These are phyloP conservation scores for Krasilnikovozyma curviuscula DNA, from an alignment of 768 basidiomycete species.

Conservation along the genomic window DNA sequence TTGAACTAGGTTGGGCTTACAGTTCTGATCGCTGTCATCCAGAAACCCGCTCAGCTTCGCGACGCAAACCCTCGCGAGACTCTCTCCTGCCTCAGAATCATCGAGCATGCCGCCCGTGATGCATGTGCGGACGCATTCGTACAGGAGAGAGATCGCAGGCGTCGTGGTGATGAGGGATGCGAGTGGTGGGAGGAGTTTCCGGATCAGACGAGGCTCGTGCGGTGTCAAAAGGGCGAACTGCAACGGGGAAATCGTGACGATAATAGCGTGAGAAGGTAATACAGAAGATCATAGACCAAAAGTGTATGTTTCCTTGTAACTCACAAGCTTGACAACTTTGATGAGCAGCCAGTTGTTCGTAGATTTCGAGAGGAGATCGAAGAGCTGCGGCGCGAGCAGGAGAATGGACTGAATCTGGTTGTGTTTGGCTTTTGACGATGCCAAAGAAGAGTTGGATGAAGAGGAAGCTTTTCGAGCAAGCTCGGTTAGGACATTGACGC, in stretches of 20 bases:
- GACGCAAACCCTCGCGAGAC: constrained; percentile 69
- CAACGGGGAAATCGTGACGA: too few species aligned
- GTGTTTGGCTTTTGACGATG: too few species aligned
- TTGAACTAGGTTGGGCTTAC: constrained; percentile 33
- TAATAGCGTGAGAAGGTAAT: background rate
- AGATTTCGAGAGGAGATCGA: constrained; percentile 77
- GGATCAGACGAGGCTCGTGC: constrained; percentile 76
- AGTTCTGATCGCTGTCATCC: constrained; percentile 81
- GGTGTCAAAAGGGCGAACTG: constrained; percentile 89
- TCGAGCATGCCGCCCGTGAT: constrained; percentile 93
- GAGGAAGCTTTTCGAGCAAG: constrained; percentile 61
- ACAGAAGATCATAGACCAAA: background rate
- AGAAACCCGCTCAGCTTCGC: constrained; percentile 84
- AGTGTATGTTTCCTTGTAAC: constrained; percentile 13
- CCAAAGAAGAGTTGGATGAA: too few species aligned
- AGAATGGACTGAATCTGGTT: constrained; percentile 67
- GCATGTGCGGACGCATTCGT: constrained; percentile 95
- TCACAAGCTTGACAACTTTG: constrained; percentile 87
- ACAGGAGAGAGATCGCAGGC: constrained; percentile 80
- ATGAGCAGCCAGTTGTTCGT: constrained; percentile 99
- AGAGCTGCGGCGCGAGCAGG: constrained; percentile 72
- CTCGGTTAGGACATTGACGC: constrained; percentile 87
- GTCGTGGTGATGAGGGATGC: constrained; percentile 91
- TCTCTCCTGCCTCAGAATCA: constrained; percentile 44
- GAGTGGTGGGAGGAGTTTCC: constrained; percentile 82